These are phyloP conservation scores for Cornus florida DNA, from an alignment of 148 eudicot species.

Conservation along the genomic window DNA sequence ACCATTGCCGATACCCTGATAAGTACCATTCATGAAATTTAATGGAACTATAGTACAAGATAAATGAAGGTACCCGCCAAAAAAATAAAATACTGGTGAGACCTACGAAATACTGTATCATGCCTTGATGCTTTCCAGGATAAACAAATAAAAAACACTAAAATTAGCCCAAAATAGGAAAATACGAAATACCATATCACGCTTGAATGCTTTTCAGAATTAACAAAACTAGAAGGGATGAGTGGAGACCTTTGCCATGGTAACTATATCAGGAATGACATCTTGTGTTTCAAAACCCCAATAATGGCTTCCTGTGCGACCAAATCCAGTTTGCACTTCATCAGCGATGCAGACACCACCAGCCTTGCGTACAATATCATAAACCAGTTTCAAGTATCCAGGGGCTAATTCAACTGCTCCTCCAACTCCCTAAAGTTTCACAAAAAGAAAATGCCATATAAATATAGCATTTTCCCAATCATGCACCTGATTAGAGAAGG, in stretches of 20 bases:
- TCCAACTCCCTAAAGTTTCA: conserved; percentile 81
- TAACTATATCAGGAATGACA: conserved; percentile 85
- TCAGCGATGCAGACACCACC: conserved; percentile 96
- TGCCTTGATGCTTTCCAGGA: background rate
- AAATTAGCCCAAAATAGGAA: too few relatives aligned
- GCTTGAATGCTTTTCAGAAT: background rate
- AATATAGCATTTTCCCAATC: background rate
- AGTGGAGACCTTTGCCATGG: conserved; percentile 83
- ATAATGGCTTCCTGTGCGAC: conserved; percentile 89
- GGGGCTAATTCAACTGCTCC: conserved; percentile 98
- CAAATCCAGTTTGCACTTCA: conserved; percentile 96
- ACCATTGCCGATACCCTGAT: conserved; percentile 98
- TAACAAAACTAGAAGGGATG: background rate
- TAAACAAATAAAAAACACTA: too few relatives aligned
- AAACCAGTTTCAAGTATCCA: conserved; percentile 79
- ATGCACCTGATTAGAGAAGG: background rate
- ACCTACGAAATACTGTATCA: background rate
- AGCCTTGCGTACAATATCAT: conserved; percentile 84
- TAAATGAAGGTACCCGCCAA: background rate
- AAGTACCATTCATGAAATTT: conserved; percentile 1
- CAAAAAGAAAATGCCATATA: background rate
- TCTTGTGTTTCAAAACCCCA: conserved; percentile 95
- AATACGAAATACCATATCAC: background rate
- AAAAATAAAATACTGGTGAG: background rate
- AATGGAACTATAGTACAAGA: background rate